Conservation (phyloP, 2,329 filamentous ascomycete species). For the Albifimbria verrucaria region DNA sequence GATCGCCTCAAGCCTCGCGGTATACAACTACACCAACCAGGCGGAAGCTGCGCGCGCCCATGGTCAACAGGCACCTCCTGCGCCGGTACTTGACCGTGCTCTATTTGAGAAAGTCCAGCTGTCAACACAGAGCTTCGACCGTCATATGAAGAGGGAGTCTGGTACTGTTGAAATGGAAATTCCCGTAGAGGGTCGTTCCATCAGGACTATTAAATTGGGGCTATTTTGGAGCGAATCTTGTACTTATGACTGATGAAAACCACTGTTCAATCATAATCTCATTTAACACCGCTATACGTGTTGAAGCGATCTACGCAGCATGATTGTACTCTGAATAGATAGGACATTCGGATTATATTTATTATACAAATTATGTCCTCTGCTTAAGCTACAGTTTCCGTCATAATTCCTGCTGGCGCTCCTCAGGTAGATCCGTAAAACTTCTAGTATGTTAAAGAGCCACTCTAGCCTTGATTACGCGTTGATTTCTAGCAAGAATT, state of each 20-base stretch:
- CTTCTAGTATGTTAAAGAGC: no score
- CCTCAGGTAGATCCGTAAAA: no score
- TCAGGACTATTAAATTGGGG: slow-evolving; percentile 10
- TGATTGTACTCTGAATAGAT: no score
- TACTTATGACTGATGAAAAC: not conserved
- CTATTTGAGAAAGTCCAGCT: slow-evolving; percentile 40
- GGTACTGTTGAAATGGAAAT: slow-evolving; percentile 28
- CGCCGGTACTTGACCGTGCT: slow-evolving; percentile 31
- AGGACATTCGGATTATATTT: no score
- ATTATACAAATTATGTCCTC: no score
- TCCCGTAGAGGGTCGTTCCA: slow-evolving; percentile 30
- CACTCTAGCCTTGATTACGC: no score
- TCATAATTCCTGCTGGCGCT: no score
- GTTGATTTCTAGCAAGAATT: no score
- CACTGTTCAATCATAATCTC: not conserved
- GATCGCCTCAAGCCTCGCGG: slow-evolving; percentile 32
- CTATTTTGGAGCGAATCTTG: not conserved
- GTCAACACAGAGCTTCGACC: slow-evolving; percentile 39
- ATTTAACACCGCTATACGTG: no score
- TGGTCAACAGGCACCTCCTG: slow-evolving; percentile 30
- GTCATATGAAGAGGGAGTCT: slow-evolving; percentile 37
- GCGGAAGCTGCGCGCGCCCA: slow-evolving; percentile 24
- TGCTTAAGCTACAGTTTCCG: no score
- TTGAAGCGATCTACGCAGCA: no score
- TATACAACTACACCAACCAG: slow-evolving; percentile 29